Base-by-base conservation (phyloP, 768 basidiomycete genomes). In the Kwoniella botswanensis region DNA sequence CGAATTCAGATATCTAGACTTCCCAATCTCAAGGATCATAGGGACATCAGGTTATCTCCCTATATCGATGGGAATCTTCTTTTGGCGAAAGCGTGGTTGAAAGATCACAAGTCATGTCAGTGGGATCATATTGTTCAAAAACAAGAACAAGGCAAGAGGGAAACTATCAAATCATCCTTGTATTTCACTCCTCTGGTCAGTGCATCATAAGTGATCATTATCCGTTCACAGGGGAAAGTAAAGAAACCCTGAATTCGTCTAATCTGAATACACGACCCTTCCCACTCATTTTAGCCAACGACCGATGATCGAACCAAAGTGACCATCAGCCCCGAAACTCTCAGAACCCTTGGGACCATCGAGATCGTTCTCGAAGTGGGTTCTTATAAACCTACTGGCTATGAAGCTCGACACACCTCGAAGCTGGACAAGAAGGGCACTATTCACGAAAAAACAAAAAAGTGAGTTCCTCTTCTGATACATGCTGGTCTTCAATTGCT, bases 261-360 rank as follows among this genome's bases (percentile, higher is more conserved):
- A 26, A 26, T 26, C 26, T 26, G 26, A 26, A 26, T 26, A 26
- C 26, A 1, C 26, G 26, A 26, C 3, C 26, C 12, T 9, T 26
- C 11, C n/a, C 24, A 26, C 35, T 59, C 17, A 24, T 13, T 41
- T 13, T 50, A 54, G 63, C 13, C 41, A 15, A 65, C 50, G 4
- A 65, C 50, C 1, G 63, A 64, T 53, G 63, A 64, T 64, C n/a
- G 3, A 2, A 22, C 63, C 22, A 55, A 54, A n/a, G 41, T 65
- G 50, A 65, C 63, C 17, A n/a, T 65, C 17, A 56, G 12, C 11
- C 22, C 21, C 21, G 1, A 53, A 13, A 4, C 4, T 5, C 52
- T 65, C 24, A 22, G 4, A 21, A 6, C 10, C 4, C 10, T 65
- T 6, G 63, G 63, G 35, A 53, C 24, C 1, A 65, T 65, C 52